phyloP scores from a whole-genome alignment of 768 basidiomycete genomes.

The Pholiota conissans region DNA sequence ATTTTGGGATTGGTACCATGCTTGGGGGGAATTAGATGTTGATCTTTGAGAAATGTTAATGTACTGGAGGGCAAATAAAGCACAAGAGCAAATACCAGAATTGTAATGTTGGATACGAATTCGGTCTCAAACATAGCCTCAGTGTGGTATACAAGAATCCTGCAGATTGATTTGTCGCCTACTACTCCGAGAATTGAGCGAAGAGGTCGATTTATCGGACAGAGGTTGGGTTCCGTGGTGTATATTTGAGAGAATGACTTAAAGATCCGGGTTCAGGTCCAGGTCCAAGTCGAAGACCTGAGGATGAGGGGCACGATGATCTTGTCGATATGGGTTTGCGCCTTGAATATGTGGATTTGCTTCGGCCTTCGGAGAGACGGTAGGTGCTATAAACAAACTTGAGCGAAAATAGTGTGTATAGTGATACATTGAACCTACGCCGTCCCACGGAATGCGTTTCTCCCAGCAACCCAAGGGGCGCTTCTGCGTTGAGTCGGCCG shows the following conservation, averaged over 20 bases:
- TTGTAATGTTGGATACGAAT: neutral
- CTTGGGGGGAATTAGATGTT: neutral
- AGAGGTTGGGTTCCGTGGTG: neutral
- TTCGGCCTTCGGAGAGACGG: slow-evolving; percentile 56
- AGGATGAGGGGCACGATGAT: slow-evolving; percentile 58
- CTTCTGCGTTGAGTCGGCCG: slow-evolving; percentile 77
- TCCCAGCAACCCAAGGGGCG: slow-evolving; percentile 73
- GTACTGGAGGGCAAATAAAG: neutral
- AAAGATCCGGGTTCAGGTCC: slow-evolving; percentile 83
- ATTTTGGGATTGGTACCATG: neutral
- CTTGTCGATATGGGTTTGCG: slow-evolving; percentile 71
- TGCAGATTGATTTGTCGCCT: neutral
- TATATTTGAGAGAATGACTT: slow-evolving; percentile 7
- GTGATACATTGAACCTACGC: slow-evolving; percentile 43
- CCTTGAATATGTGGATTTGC: slow-evolving; percentile 50
- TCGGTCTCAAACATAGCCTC: neutral
- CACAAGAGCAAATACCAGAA: neutral
- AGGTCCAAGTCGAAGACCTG: slow-evolving; percentile 79
- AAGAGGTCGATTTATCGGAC: neutral
- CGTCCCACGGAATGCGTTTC: slow-evolving; percentile 82
- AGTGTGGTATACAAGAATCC: neutral
- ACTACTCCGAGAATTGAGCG: neutral
- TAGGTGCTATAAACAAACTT: slow-evolving; percentile 48
- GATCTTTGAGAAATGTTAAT: neutral
- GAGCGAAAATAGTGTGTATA: slow-evolving; percentile 3